Conservation (phyloP, 257 asterid genomes). For the Asclepias syriaca region DNA sequence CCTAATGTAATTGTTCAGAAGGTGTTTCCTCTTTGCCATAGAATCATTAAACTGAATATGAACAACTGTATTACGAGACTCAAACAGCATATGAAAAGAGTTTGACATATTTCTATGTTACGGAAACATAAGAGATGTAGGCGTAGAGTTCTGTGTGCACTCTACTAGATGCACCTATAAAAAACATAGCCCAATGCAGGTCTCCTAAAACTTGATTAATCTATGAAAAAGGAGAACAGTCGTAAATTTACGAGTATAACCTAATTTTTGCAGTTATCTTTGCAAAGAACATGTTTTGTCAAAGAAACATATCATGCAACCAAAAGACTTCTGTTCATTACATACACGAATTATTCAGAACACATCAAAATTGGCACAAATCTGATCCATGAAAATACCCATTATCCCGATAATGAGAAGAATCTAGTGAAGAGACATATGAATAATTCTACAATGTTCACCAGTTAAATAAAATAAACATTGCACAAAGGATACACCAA, state of each 20-base stretch:
- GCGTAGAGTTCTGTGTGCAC: not conserved
- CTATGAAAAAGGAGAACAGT: not conserved
- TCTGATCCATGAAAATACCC: not conserved
- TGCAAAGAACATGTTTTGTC: not conserved
- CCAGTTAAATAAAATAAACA: slow-evolving; percentile 1
- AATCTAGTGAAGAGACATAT: not conserved
- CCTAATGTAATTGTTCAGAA: not conserved
- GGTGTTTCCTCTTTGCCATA: not conserved
- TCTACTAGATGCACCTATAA: not conserved
- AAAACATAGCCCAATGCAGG: not conserved
- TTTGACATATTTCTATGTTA: not conserved
- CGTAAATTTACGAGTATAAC: not conserved
- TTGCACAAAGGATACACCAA: slow-evolving; percentile 82
- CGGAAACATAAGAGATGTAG: not conserved
- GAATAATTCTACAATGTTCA: not conserved
- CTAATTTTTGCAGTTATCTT: not conserved
- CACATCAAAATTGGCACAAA: not conserved
- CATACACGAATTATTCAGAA: not conserved
- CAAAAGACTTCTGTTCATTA: not conserved
- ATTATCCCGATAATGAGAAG: not conserved
- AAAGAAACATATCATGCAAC: not conserved
- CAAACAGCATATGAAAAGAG: not conserved
- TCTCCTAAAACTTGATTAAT: not conserved
- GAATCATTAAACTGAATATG: not conserved
- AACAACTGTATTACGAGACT: not conserved